phyloP scores from a whole-genome alignment of 345 rosid genomes.

The Eutrema yunnanense region DNA sequence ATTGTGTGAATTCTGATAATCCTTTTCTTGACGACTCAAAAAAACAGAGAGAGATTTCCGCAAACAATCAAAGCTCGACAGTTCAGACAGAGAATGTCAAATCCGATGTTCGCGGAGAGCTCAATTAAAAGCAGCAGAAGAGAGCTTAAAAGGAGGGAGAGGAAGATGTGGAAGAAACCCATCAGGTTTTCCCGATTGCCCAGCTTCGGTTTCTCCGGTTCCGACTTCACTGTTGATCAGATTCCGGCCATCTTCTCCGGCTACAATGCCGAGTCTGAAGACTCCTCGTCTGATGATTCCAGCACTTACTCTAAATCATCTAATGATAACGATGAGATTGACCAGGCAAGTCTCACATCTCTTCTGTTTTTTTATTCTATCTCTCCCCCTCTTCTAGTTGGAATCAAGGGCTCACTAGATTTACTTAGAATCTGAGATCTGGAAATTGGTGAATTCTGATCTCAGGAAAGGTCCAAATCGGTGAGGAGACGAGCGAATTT shows the following conservation, averaged over 20 bases:
- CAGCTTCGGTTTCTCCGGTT: constrained; percentile 27
- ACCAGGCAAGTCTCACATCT: constrained; percentile 23
- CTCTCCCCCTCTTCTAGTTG: background rate
- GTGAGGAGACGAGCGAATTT: constrained; percentile 29
- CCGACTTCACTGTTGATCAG: constrained; percentile 20
- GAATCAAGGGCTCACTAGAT: constrained; percentile 10
- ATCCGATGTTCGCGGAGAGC: constrained; percentile 25
- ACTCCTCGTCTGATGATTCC: constrained; percentile 36
- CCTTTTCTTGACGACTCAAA: background rate
- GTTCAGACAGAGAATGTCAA: constrained; percentile 15
- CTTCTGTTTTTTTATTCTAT: background rate
- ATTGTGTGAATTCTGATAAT: background rate
- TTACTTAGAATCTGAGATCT: constrained; percentile 21
- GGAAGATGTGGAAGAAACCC: constrained; percentile 43
- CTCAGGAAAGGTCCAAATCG: constrained; percentile 40
- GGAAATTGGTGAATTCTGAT: background rate
- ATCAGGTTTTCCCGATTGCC: constrained; percentile 36
- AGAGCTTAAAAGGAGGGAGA: constrained; percentile 23
- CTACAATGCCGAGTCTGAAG: constrained; percentile 33
- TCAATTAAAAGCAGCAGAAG: constrained; percentile 20
- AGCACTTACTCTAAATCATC: constrained; percentile 27
- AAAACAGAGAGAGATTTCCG: constrained; percentile 13
- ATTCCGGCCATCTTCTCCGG: constrained; percentile 24
- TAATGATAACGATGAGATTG: constrained; percentile 18
- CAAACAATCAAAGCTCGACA: constrained; percentile 1